These are phyloP conservation scores for Penicillium coffeae DNA, from an alignment of 495 filamentous ascomycete species.

Conservation along the genomic window DNA sequence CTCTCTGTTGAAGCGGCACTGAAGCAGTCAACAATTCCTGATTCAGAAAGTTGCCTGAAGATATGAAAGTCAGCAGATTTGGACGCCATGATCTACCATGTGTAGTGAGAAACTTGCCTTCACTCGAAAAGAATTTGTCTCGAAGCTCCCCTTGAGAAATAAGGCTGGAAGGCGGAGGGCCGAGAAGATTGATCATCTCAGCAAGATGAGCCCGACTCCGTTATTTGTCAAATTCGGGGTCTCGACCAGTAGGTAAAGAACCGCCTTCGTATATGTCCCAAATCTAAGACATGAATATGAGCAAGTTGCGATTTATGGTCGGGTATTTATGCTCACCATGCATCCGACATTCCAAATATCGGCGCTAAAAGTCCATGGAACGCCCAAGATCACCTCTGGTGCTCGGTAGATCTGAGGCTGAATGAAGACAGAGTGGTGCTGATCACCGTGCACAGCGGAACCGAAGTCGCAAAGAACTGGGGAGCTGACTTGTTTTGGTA, in stretches of 20 bases:
- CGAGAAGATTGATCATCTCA: conserved; percentile 96
- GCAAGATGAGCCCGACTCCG: conserved; percentile 78
- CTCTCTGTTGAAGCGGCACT: conserved; percentile 25
- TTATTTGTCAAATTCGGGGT: conserved; percentile 99
- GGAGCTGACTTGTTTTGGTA: conserved; percentile 12
- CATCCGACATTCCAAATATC: conserved; percentile 45
- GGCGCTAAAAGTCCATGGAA: conserved; percentile 34
- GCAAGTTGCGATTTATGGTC: neutral
- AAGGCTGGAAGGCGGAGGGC: conserved; percentile 48
- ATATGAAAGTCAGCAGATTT: neutral
- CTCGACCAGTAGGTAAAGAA: conserved; percentile 96
- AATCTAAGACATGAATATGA: conserved; percentile 54
- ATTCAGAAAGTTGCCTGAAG: conserved; percentile 15
- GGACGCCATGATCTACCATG: neutral
- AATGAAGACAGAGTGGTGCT: conserved; percentile 19
- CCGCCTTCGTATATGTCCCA: conserved; percentile 98
- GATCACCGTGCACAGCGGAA: conserved; percentile 9
- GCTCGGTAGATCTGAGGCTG: conserved; percentile 40
- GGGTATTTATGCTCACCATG: conserved; percentile 28
- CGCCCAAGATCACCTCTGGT: conserved; percentile 38
- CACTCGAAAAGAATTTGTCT: conserved; percentile 12
- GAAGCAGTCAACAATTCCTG: conserved; percentile 12
- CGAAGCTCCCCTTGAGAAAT: conserved; percentile 21
- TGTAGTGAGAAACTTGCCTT: conserved; percentile 10
- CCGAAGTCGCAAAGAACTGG: conserved; percentile 29